Evolutionary conservation across 352 stramenopile species (phyloP).

Genomic region (Paralagenidium karlingii): DNA sequence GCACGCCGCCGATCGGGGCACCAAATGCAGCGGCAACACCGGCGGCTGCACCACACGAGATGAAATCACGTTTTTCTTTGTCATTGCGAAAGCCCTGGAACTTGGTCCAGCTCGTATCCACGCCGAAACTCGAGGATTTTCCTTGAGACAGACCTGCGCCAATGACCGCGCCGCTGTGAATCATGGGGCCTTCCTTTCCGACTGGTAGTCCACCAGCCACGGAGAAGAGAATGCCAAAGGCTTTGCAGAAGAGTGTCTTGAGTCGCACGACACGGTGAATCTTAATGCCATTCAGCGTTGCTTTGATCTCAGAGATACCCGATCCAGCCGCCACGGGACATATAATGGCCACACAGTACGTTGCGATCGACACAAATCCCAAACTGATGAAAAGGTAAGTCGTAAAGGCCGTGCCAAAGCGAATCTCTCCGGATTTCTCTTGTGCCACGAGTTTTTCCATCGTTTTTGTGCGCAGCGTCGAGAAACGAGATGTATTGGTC

Average conservation of each 20-base stretch:
- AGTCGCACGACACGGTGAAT: conserved; percentile 91
- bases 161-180: conserved; percentile 87
- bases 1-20: conserved; percentile 94
- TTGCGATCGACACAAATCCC: conserved; percentile 85
- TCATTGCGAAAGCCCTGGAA: conserved; percentile 92
- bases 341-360: conserved; percentile 86
- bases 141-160: conserved; percentile 93
- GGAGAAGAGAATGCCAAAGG: conserved; percentile 82
- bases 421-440: conserved; percentile 24
- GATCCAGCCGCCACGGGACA: conserved; percentile 93
- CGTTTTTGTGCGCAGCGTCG: conserved; percentile 80
- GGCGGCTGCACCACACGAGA: conserved; percentile 93
- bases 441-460: conserved; percentile 72
- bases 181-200: conserved; percentile 88
- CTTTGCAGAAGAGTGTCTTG: conserved; percentile 95
- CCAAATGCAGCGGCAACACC: conserved; percentile 96
- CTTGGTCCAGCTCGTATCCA: conserved; percentile 82
- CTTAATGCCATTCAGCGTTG: conserved; percentile 97
- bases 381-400: conserved; percentile 88
- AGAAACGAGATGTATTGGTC: conserved; percentile 78
- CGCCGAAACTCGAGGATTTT: conserved; percentile 75
- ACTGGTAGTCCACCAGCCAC: conserved; percentile 57
- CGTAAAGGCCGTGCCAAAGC: conserved; percentile 72
- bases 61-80: conserved; percentile 94
- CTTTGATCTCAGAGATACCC: conserved; percentile 97